Percentiles rank a stretch among this genome's conserved stretches.
Conservation (phyloP, 805 yeast genomes). For the Candida sithepensis region DNA sequence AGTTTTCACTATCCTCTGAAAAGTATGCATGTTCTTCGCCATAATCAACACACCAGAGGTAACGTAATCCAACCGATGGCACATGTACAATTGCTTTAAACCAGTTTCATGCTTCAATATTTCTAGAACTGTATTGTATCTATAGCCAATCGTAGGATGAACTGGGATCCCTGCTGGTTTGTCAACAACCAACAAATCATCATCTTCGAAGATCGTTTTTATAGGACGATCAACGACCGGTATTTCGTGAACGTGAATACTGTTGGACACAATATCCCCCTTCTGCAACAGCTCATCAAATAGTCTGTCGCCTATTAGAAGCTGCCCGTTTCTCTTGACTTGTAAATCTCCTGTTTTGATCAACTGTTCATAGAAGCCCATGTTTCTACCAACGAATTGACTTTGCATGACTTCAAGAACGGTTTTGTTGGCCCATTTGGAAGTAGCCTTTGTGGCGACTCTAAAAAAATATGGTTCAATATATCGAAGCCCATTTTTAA, state of each 20-base stretch:
- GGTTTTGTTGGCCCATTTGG: conserved; percentile 36
- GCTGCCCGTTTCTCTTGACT: neutral
- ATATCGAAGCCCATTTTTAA: conserved; percentile 31
- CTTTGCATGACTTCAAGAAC: conserved; percentile 30
- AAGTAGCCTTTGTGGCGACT: conserved; percentile 32
- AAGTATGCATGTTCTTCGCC: conserved; percentile 27
- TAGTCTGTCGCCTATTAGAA: conserved; percentile 9
- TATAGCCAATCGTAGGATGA: conserved; percentile 46
- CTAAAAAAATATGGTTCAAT: conserved; percentile 35
- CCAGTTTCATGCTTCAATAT: conserved; percentile 30
- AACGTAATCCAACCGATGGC: conserved; percentile 49
- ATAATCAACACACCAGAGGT: conserved; percentile 50
- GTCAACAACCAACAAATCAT: conserved; percentile 39
- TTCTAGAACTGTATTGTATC: conserved; percentile 41
- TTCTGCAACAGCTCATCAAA: conserved; percentile 10
- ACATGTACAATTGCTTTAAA: conserved; percentile 23
- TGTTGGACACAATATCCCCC: conserved; percentile 13
- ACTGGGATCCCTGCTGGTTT: conserved; percentile 55
- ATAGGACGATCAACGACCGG: conserved; percentile 27
- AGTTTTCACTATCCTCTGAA: neutral
- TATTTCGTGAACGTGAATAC: conserved; percentile 43
- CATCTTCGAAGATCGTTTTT: conserved; percentile 35
- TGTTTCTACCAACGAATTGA: conserved; percentile 29
- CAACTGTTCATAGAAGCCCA: neutral
- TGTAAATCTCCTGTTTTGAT: neutral